Conservation (phyloP, 257 asterid genomes). For the Coffea canephora region DNA sequence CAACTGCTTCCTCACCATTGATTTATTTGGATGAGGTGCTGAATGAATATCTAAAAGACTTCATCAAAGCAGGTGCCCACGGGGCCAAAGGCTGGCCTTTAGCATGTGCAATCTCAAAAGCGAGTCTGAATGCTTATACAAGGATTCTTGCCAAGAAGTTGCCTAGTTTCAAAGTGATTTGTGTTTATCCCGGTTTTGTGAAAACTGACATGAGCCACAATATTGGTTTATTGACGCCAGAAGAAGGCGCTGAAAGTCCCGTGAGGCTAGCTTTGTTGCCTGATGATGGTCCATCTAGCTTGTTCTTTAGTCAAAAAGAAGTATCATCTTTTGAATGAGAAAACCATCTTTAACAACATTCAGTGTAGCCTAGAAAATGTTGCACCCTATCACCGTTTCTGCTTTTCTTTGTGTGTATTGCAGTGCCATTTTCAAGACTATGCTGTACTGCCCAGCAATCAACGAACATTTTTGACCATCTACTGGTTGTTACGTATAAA, state of each 20-base stretch:
- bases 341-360: too few species aligned
- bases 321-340: background rate
- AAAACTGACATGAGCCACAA: constrained; percentile 2
- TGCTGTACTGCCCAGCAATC: too few species aligned
- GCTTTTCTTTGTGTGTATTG: too few species aligned
- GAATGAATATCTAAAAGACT: too few species aligned
- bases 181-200: constrained; percentile 21
- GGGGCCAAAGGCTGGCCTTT: constrained; percentile 57
- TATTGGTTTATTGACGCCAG: background rate
- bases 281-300: constrained; percentile 5
- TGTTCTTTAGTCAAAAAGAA: background rate
- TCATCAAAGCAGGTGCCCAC: background rate
- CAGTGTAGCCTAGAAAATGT: too few species aligned
- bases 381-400: too few species aligned
- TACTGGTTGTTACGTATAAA: too few species aligned
- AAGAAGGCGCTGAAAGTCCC: constrained; percentile 9
- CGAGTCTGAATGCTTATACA: constrained; percentile 53
- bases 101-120: constrained; percentile 46
- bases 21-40: too few species aligned
- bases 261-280: constrained; percentile 13
- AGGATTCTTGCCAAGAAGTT: constrained; percentile 45
- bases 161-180: constrained; percentile 34
- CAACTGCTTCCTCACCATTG: too few species aligned
- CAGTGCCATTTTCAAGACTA: too few species aligned
- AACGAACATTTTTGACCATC: too few species aligned